Conservation (phyloP, 768 basidiomycete genomes). For the Podaxis pistillaris region DNA sequence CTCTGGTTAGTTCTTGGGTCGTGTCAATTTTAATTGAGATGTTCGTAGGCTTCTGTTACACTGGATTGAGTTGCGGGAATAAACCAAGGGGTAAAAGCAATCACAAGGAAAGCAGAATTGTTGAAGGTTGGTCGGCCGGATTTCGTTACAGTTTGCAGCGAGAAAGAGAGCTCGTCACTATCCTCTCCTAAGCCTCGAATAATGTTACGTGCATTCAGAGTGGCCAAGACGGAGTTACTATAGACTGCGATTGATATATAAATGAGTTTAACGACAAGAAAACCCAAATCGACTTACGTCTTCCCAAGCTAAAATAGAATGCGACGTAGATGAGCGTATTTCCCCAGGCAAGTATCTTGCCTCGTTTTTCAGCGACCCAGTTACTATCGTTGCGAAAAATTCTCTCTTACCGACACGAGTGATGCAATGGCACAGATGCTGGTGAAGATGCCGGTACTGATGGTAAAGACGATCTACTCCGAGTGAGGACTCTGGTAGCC, state of each 20-base stretch:
- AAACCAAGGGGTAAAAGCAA: conserved; percentile 13
- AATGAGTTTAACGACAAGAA: background rate
- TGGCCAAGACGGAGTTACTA: conserved; percentile 53
- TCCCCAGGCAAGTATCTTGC: conserved; percentile 45
- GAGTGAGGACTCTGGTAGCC: background rate
- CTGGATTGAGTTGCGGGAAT: background rate
- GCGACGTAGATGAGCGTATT: conserved; percentile 54
- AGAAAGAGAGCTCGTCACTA: conserved; percentile 46
- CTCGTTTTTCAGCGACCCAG: background rate
- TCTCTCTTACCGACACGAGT: conserved; percentile 28
- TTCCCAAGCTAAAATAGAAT: conserved; percentile 56
- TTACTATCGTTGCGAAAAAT: background rate
- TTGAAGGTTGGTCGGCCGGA: conserved; percentile 31
- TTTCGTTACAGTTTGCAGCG: conserved; percentile 43
- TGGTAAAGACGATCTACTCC: conserved; percentile 49
- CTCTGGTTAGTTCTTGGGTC: conserved; percentile 47
- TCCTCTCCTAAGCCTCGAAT: conserved; percentile 44
- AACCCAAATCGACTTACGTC: conserved; percentile 31
- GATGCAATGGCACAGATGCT: conserved; percentile 32
- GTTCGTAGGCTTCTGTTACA: conserved; percentile 40
- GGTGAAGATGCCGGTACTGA: conserved; percentile 46
- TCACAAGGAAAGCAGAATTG: conserved; percentile 25
- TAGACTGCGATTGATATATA: conserved; percentile 36
- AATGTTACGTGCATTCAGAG: conserved; percentile 46
- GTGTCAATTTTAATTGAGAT: conserved; percentile 69